These are phyloP conservation scores for Brasenia schreberi DNA, from an alignment of 164 flowering plant genomes.

Conservation along the genomic window DNA sequence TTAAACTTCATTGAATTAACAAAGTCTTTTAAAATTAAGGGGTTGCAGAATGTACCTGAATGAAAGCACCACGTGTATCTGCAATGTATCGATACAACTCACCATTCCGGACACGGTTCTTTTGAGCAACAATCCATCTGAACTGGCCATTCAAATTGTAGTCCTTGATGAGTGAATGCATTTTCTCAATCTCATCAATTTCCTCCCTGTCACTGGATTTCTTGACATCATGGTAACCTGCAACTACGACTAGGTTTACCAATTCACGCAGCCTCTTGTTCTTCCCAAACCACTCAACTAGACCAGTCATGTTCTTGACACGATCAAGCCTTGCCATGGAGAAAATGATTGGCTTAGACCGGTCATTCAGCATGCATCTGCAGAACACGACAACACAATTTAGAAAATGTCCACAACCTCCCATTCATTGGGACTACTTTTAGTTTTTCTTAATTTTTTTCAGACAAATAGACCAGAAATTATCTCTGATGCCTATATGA, in stretches of 20 bases:
- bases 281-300: conserved; percentile 93
- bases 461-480: too few relatives aligned
- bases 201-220: conserved; percentile 92
- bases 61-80: conserved; percentile 26
- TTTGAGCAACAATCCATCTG: conserved; percentile 96
- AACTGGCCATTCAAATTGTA: conserved; percentile 86
- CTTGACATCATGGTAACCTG: conserved; percentile 16
- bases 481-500: too few relatives aligned
- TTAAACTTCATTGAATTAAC: too few relatives aligned
- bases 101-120: conserved; percentile 90
- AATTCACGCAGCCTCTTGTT: conserved; percentile 24
- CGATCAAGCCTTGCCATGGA: conserved; percentile 96
- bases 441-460: too few relatives aligned
- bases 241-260: conserved; percentile 10
- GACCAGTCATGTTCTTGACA: conserved; percentile 88
- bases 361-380: too few relatives aligned
- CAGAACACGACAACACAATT: too few relatives aligned
- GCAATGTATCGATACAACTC: conserved; percentile 74
- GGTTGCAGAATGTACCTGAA: conserved; percentile 19
- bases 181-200: conserved; percentile 76
- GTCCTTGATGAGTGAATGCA: conserved; percentile 59
- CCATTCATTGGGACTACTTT: too few relatives aligned
- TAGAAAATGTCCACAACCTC: too few relatives aligned
- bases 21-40: background rate
- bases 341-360: conserved; percentile 70